A percentile compares a stretch with the other conserved stretches of the same genome.
These are phyloP conservation scores for Boletus bicolor DNA, from an alignment of 768 basidiomycete genomes.

Conservation along the genomic window DNA sequence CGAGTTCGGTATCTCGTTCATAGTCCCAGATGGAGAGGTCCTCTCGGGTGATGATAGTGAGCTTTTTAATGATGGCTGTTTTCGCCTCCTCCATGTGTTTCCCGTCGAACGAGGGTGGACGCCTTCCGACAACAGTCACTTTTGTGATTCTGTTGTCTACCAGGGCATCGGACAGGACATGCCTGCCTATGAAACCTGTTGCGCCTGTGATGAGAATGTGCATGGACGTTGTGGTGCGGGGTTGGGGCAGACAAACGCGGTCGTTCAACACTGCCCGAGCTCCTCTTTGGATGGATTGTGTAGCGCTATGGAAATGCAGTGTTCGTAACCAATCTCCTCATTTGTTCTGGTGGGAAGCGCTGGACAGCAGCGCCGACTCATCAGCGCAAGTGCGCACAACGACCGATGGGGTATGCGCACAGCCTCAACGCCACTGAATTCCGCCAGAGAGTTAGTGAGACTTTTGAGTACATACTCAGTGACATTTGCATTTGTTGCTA, in stretches of 20 bases:
- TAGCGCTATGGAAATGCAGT: neutral
- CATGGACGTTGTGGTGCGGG: slow-evolving; percentile 7
- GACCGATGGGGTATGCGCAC: neutral
- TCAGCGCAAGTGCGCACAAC: neutral
- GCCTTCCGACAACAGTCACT: slow-evolving; percentile 24
- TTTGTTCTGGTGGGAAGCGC: neutral
- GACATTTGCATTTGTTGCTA: too few species aligned
- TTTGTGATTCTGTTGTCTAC: slow-evolving; percentile 22
- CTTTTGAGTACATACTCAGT: too few species aligned
- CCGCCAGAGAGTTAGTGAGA: too few species aligned
- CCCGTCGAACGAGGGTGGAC: slow-evolving; percentile 22
- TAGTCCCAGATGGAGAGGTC: slow-evolving; percentile 28
- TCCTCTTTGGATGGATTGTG: neutral
- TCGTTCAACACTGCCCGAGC: neutral
- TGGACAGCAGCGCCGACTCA: neutral
- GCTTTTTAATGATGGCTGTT: slow-evolving; percentile 18
- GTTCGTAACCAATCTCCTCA: neutral
- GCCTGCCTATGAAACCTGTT: slow-evolving; percentile 25
- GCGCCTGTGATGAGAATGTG: slow-evolving; percentile 28
- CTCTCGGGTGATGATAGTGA: slow-evolving; percentile 21
- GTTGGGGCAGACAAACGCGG: neutral
- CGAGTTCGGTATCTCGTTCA: slow-evolving; percentile 23
- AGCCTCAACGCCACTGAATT: too few species aligned
- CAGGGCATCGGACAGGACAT: slow-evolving; percentile 17
- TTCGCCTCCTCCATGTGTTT: slow-evolving; percentile 15